Evolutionary conservation across 345 rosid genomes (phyloP).

Genomic region (Citrus inodora): DNA sequence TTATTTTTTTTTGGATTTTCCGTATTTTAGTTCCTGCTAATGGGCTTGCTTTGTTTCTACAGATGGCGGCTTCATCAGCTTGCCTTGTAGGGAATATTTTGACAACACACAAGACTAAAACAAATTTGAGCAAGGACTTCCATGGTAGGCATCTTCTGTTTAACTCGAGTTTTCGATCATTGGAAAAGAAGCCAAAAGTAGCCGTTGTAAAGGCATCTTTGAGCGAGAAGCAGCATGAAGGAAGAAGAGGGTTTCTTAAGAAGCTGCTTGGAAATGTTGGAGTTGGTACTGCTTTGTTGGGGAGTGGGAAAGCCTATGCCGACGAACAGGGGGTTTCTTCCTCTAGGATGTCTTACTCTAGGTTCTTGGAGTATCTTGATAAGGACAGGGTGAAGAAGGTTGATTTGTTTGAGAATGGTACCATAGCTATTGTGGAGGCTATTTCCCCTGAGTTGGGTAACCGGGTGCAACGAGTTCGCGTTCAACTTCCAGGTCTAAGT

Average conservation of each 20-base stretch:
- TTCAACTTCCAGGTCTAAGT: conserved; percentile 90
- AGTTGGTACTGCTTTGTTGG: conserved; percentile 54
- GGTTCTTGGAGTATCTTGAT: conserved; percentile 93
- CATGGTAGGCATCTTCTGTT: conserved; percentile 34
- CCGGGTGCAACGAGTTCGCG: conserved; percentile 91
- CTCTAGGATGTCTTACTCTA: conserved; percentile 96
- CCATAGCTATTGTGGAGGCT: conserved; percentile 97
- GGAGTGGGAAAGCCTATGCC: conserved; percentile 70
- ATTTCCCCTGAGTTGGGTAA: conserved; percentile 95
- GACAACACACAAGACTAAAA: conserved; percentile 34
- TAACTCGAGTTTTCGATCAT: conserved; percentile 29
- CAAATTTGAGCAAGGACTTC: conserved; percentile 33
- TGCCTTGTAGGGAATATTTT: conserved; percentile 69
- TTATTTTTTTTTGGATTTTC: neutral
- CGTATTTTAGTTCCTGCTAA: neutral
- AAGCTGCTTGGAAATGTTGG: conserved; percentile 65
- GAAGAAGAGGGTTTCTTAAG: conserved; percentile 77
- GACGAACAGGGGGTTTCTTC: conserved; percentile 95
- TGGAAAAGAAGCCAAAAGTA: conserved; percentile 35
- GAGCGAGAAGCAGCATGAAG: conserved; percentile 43
- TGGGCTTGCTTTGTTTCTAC: neutral
- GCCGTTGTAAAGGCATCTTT: conserved; percentile 48
- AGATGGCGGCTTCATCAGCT: conserved; percentile 80
- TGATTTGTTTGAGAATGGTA: conserved; percentile 93
- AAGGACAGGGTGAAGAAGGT: conserved; percentile 86